Conservation (phyloP, 306 rosid genomes). For the Carpinus viminea region DNA sequence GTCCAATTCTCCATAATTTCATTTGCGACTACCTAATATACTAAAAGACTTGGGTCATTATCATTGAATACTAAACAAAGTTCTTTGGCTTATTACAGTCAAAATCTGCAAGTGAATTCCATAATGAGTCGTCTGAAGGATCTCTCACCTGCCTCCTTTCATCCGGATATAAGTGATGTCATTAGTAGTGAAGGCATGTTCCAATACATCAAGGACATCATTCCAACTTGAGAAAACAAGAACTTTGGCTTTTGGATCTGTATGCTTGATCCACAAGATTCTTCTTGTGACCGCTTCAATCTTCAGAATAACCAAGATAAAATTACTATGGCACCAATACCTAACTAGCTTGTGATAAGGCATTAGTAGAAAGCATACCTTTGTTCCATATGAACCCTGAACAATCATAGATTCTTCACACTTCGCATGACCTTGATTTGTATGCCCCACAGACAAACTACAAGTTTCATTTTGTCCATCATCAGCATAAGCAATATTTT, state of each 20-base stretch:
- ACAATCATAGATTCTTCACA: slow-evolving; percentile 62
- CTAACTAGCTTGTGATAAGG: background rate
- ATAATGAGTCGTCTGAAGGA: slow-evolving; percentile 4
- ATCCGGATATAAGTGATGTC: slow-evolving; percentile 62
- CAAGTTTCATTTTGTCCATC: slow-evolving; percentile 56
- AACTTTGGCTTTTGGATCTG: slow-evolving; percentile 70
- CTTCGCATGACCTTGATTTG: slow-evolving; percentile 47
- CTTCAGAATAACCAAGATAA: slow-evolving; percentile 45
- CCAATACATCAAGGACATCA: slow-evolving; percentile 92
- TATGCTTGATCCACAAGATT: slow-evolving; percentile 79
- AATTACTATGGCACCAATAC: background rate
- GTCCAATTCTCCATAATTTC: background rate
- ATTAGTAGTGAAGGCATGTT: slow-evolving; percentile 78
- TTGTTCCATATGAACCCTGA: slow-evolving; percentile 92
- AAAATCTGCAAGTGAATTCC: background rate
- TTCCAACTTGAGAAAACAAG: slow-evolving; percentile 97
- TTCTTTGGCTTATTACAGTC: background rate
- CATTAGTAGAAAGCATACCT: slow-evolving; percentile 45
- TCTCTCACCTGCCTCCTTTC: slow-evolving; percentile 95
- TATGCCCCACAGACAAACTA: slow-evolving; percentile 41
- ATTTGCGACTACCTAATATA: background rate
- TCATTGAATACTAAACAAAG: background rate
- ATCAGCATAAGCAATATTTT: slow-evolving; percentile 86
- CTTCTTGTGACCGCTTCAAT: slow-evolving; percentile 93
- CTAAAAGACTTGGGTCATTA: background rate